Evolutionary conservation across 805 yeast species (phyloP).

Genomic region (Metschnikowia noctiluminum): DNA sequence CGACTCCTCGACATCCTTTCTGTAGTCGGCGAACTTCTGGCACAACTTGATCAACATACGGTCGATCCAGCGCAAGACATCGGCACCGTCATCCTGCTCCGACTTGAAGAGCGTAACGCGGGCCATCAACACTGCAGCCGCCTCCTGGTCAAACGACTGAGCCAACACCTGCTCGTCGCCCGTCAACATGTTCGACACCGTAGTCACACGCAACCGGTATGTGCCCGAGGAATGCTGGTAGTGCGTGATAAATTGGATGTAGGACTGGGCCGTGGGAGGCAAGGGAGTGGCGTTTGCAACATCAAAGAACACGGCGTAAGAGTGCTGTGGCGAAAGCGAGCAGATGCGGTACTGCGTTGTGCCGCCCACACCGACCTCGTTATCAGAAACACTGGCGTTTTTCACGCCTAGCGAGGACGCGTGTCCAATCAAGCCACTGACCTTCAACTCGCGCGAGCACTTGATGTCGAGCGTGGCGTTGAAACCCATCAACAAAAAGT

Average conservation of each 20-base stretch:
- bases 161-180: constrained; percentile 47
- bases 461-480: constrained; percentile 85
- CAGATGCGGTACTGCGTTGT: constrained; percentile 87
- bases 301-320: constrained; percentile 89
- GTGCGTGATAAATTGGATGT: constrained; percentile 82
- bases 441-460: constrained; percentile 81
- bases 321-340: constrained; percentile 78
- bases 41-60: constrained; percentile 85
- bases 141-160: constrained; percentile 93
- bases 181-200: constrained; percentile 59
- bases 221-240: constrained; percentile 96
- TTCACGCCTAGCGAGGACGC: constrained; percentile 72
- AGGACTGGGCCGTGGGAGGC: constrained; percentile 47
- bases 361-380: constrained; percentile 92
- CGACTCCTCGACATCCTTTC: constrained; percentile 78
- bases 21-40: constrained; percentile 89
- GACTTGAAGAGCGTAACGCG: constrained; percentile 85
- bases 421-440: constrained; percentile 92
- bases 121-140: constrained; percentile 93
- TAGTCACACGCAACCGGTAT: constrained; percentile 85
- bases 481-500: constrained; percentile 84
- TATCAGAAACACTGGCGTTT: constrained; percentile 76
- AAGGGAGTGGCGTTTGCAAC: constrained; percentile 49
- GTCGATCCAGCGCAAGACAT: constrained; percentile 92
- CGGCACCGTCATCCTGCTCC: constrained; percentile 81